A percentile compares a stretch with the other conserved stretches of the same genome.
Conservation (phyloP, 148 eudicot species). For the Bassia scoparia region DNA sequence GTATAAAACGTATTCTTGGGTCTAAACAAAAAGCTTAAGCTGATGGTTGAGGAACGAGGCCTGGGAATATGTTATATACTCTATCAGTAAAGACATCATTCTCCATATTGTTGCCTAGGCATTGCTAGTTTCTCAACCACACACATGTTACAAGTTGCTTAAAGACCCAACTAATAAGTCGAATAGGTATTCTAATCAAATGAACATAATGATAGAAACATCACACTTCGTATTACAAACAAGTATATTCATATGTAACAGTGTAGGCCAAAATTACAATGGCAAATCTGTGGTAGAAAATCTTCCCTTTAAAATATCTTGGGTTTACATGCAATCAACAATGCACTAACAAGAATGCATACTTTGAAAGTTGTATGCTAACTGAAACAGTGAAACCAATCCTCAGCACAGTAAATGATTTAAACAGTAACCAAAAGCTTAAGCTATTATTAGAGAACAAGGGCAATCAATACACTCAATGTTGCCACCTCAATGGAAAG, state of each 20-base stretch:
- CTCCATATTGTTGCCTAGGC: background rate
- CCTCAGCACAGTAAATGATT: background rate
- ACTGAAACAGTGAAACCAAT: no score
- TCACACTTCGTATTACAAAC: background rate
- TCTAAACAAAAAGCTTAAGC: no score
- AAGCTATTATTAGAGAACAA: background rate
- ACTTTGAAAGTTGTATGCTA: no score
- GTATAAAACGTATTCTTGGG: no score
- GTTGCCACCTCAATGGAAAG: background rate
- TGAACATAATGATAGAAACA: background rate
- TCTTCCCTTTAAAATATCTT: background rate
- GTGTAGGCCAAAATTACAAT: no score
- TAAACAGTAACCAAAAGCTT: background rate
- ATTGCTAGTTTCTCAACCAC: background rate
- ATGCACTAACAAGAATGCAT: background rate
- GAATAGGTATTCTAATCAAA: background rate
- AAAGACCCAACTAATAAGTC: no score
- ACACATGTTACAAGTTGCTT: background rate
- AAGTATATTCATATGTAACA: background rate
- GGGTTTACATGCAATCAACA: background rate
- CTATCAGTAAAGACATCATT: background rate
- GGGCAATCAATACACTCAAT: background rate
- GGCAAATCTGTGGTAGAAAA: background rate
- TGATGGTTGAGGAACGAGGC: no score
- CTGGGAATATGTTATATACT: no score